These are phyloP conservation scores for Cenchrus fungigraminus DNA, from an alignment of 176 grass and related monocot species.

Conservation along the genomic window DNA sequence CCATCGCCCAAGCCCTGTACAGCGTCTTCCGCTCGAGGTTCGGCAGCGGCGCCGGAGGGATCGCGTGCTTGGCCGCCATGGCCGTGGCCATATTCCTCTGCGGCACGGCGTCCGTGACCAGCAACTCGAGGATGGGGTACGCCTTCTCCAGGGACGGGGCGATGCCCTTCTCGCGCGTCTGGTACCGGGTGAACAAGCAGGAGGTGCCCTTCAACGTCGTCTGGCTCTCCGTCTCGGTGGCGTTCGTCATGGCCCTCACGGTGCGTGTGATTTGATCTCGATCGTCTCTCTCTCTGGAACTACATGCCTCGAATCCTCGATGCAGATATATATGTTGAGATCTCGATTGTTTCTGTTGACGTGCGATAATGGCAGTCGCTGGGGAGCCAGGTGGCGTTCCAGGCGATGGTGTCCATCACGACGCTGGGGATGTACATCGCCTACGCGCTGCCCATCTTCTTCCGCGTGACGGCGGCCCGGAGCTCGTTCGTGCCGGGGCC, in stretches of 20 bases:
- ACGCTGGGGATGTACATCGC: conserved; percentile 79
- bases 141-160: conserved; percentile 76
- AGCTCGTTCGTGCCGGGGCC: conserved; percentile 60
- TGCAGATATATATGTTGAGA: no score
- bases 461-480: conserved; percentile 63
- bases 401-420: conserved; percentile 77
- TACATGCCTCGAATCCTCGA: no score
- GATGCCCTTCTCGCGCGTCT: conserved; percentile 55
- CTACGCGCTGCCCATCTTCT: conserved; percentile 81
- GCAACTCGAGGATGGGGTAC: conserved; percentile 76
- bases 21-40: conserved; percentile 52
- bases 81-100: conserved; percentile 61
- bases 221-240: conserved; percentile 58
- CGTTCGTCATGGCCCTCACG: conserved; percentile 69
- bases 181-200: conserved; percentile 57
- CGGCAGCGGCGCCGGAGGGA: conserved; percentile 51
- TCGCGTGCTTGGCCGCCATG: conserved; percentile 57
- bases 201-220: conserved; percentile 73
- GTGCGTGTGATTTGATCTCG: conserved; percentile 11
- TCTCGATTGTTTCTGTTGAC: no score
- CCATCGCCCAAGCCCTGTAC: conserved; percentile 70
- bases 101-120: conserved; percentile 51
- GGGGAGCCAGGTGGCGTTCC: conserved; percentile 77
- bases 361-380: conserved; percentile 48
- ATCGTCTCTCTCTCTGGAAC: neutral